phyloP scores from a whole-genome alignment of 2,329 filamentous ascomycete species.

The Pyrenochaeta sp. region DNA sequence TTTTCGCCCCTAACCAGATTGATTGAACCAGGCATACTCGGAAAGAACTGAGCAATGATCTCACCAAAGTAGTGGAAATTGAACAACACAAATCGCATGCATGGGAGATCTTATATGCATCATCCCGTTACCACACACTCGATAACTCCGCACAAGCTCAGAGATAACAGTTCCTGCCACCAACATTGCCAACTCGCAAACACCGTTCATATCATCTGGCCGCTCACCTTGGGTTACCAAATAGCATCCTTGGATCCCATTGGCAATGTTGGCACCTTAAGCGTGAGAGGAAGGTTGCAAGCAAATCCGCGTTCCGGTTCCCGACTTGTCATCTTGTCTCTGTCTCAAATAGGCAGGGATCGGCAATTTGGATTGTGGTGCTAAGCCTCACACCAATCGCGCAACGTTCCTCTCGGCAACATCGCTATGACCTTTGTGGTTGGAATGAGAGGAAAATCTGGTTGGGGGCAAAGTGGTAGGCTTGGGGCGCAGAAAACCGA shows the following conservation, averaged over 20 bases:
- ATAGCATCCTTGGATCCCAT: slow-evolving; percentile 23
- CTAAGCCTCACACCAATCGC: slow-evolving; percentile 7
- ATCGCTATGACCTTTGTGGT: slow-evolving; percentile 8
- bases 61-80: background rate
- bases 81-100: slow-evolving; percentile 2
- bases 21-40: background rate
- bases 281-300: slow-evolving; percentile 30
- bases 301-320: slow-evolving; percentile 27
- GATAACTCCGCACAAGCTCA: slow-evolving; percentile 12
- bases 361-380: slow-evolving; percentile 15
- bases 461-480: slow-evolving; percentile 1
- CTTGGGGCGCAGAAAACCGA: slow-evolving; percentile 21
- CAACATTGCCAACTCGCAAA: slow-evolving; percentile 10
- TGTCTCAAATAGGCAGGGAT: slow-evolving; percentile 11
- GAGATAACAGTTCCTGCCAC: slow-evolving; percentile 28
- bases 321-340: slow-evolving; percentile 26
- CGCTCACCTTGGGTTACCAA: slow-evolving; percentile 1
- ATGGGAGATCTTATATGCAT: slow-evolving; percentile 26
- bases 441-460: background rate
- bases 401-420: slow-evolving; percentile 2
- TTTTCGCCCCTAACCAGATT: slow-evolving; percentile 25
- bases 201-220: background rate
- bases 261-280: slow-evolving; percentile 30
- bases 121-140: slow-evolving; percentile 6
- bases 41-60: background rate